A percentile compares a stretch with the other conserved stretches of the same genome.
Conservation (phyloP, 306 rosid genomes). For the Lablab purpureus region DNA sequence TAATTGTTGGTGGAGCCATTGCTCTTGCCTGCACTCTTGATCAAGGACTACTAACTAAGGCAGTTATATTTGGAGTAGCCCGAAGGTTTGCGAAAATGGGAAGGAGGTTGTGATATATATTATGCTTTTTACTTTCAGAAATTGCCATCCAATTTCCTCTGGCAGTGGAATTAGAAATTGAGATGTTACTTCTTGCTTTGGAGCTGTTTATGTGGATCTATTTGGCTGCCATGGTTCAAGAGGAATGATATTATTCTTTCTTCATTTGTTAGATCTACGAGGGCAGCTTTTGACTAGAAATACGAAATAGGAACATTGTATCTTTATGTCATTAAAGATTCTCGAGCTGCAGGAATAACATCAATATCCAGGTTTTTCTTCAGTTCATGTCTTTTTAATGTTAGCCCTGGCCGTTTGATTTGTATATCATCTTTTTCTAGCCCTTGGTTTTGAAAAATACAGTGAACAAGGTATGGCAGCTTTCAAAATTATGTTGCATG, state of each 20-base stretch:
- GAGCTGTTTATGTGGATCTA: conserved; percentile 47
- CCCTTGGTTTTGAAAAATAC: conserved; percentile 19
- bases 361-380: conserved; percentile 43
- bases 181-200: conserved; percentile 26
- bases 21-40: conserved; percentile 89
- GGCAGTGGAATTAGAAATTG: conserved; percentile 45
- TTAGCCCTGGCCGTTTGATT: conserved; percentile 1
- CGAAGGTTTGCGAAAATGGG: conserved; percentile 84
- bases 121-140: conserved; percentile 44
- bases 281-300: conserved; percentile 52
- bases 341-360: conserved; percentile 50
- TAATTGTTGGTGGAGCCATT: conserved; percentile 84
- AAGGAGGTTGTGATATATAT: conserved; percentile 62
- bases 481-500: background rate
- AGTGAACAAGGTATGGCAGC: conserved; percentile 21
- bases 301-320: conserved; percentile 46
- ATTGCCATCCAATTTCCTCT: conserved; percentile 41
- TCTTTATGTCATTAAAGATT: conserved; percentile 47
- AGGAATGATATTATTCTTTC: conserved; percentile 51
- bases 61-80: conserved; percentile 90
- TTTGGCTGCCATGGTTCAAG: conserved; percentile 42
- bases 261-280: conserved; percentile 50
- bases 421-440: conserved; percentile 3
- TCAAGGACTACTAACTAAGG: conserved; percentile 86
- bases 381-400: conserved; percentile 18